Percentiles rank a stretch among this genome's conserved stretches.
phyloP scores from a whole-genome alignment of 2,329 filamentous ascomycete species.

The Aspergillus unguis region DNA sequence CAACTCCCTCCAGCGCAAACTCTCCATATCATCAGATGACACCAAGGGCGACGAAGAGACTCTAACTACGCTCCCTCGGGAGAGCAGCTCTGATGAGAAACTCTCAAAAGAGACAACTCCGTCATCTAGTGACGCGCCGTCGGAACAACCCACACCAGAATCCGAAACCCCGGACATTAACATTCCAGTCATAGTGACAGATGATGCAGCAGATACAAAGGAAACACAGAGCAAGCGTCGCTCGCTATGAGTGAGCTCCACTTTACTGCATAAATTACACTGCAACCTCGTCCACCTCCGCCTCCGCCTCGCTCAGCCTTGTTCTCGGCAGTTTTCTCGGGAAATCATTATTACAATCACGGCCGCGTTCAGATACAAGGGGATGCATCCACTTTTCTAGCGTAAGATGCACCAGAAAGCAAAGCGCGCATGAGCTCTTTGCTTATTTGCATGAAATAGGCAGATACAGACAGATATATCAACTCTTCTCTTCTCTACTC shows the following conservation, averaged over 20 bases:
- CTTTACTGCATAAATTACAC: neutral
- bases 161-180: constrained; percentile 2
- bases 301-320: too few species aligned
- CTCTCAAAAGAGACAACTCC: neutral
- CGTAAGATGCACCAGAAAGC: constrained; percentile 1
- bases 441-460: neutral
- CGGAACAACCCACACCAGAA: constrained; percentile 1
- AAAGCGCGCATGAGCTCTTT: neutral
- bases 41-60: constrained; percentile 17
- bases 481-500: neutral
- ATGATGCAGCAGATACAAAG: constrained; percentile 5
- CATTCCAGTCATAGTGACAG: constrained; percentile 21
- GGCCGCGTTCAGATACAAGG: too few species aligned
- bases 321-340: too few species aligned
- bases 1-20: constrained; percentile 22
- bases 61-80: neutral
- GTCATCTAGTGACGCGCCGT: neutral
- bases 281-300: neutral
- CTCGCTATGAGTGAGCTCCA: neutral
- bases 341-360: neutral
- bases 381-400: neutral
- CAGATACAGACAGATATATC: neutral
- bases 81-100: neutral
- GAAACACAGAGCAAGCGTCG: constrained; percentile 3
- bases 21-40: constrained; percentile 25